Conservation (phyloP, 768 basidiomycete genomes). For the Sarcodon sp. region DNA sequence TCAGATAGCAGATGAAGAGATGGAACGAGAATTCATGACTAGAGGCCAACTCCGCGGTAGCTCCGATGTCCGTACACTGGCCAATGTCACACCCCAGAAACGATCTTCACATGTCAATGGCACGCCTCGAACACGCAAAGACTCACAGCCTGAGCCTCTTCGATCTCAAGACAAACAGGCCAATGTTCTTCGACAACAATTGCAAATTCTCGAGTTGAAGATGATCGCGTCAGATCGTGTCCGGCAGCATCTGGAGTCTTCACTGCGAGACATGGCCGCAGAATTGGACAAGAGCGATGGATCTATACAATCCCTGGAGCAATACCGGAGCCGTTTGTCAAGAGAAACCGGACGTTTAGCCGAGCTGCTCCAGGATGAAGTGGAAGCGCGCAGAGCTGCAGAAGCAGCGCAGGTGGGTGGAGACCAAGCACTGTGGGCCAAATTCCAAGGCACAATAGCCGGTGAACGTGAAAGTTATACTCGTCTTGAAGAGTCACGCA, state of each 20-base stretch:
- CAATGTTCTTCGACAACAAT: slow-evolving; percentile 47
- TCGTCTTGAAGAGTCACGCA: slow-evolving; percentile 57
- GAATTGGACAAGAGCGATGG: slow-evolving; percentile 55
- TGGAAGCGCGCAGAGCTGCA: slow-evolving; percentile 45
- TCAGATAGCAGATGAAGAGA: slow-evolving; percentile 43
- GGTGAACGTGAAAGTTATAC: slow-evolving; percentile 50
- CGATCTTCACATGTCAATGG: slow-evolving; percentile 20
- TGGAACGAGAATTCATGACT: slow-evolving; percentile 35
- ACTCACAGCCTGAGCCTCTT: slow-evolving; percentile 20
- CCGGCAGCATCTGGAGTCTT: slow-evolving; percentile 47
- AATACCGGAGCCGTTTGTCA: slow-evolving; percentile 39
- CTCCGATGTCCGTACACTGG: slow-evolving; percentile 23
- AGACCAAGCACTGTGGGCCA: slow-evolving; percentile 53
- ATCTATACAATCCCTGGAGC: slow-evolving; percentile 48
- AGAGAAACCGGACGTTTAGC: slow-evolving; percentile 43
- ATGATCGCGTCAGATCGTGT: slow-evolving; percentile 59
- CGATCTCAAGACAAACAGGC: slow-evolving; percentile 30
- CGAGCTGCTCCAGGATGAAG: slow-evolving; percentile 48
- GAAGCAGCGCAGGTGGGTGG: slow-evolving; percentile 53
- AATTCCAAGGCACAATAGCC: slow-evolving; percentile 44
- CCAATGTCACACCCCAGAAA: slow-evolving; percentile 37
- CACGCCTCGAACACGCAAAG: slow-evolving; percentile 20
- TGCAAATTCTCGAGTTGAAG: slow-evolving; percentile 54
- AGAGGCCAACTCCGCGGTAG: slow-evolving; percentile 18
- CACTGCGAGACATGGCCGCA: slow-evolving; percentile 43